Percentiles rank a stretch among this genome's conserved stretches.
These are phyloP conservation scores for Trypethelium eluteriae DNA, from an alignment of 495 filamentous ascomycete genomes.

Conservation along the genomic window DNA sequence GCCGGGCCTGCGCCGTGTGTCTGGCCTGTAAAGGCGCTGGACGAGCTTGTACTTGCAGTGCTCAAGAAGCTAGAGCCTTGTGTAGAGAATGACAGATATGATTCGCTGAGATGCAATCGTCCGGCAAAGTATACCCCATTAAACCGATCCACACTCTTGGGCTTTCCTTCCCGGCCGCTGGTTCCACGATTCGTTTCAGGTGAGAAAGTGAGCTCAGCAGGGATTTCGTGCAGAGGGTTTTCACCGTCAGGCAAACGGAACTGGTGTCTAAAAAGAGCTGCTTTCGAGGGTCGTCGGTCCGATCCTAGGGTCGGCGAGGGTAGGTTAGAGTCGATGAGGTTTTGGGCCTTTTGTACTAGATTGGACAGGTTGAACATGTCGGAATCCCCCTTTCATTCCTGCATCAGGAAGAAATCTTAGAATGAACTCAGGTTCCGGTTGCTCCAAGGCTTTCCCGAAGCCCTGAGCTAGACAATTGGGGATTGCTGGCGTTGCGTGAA, in stretches of 20 bases:
- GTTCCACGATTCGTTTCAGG: conserved; percentile 25
- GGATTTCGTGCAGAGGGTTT: conserved; percentile 88
- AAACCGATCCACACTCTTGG: conserved; percentile 52
- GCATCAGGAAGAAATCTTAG: neutral
- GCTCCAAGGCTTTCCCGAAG: neutral
- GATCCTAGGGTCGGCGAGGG: conserved; percentile 41
- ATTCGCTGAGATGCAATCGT: conserved; percentile 85
- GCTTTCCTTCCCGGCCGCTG: conserved; percentile 44
- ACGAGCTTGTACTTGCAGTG: conserved; percentile 64
- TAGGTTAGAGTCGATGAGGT: conserved; percentile 78
- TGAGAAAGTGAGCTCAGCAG: conserved; percentile 78
- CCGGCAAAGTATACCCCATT: conserved; percentile 83
- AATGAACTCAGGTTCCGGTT: neutral
- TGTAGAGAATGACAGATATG: conserved; percentile 91
- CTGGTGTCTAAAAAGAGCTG: conserved; percentile 86
- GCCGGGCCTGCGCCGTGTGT: conserved; percentile 87
- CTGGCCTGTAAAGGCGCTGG: conserved; percentile 74
- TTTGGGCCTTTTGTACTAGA: conserved; percentile 91
- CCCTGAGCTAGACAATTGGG: neutral
- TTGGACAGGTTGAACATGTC: conserved; percentile 72
- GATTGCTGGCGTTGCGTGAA: neutral
- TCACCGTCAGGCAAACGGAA: conserved; percentile 91
- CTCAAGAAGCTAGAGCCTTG: conserved; percentile 80
- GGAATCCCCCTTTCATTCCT: conserved; percentile 3
- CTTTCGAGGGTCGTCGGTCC: conserved; percentile 77